Base-by-base conservation (phyloP, 108 stramenopile species). In the Pinguiococcus pyrenoidosus region DNA sequence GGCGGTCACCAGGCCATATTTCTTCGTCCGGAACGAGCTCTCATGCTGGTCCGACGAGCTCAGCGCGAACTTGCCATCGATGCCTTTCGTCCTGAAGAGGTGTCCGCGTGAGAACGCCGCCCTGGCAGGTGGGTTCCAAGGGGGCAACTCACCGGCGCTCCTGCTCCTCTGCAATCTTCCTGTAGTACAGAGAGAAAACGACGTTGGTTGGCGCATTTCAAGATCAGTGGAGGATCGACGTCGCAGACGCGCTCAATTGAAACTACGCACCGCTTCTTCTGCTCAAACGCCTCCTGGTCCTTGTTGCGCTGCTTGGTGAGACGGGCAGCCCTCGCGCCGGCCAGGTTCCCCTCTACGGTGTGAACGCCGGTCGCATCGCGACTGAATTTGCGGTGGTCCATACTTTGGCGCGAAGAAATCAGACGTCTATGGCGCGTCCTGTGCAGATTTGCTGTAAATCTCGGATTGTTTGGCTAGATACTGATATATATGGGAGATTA, bases 271-370 rank as follows among this genome's bases (percentile, higher is more conserved):
- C 57, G 36, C 38, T 57, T 59, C 14, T 63, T 56, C 34, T 17
- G 54, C 56, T 68, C 65, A 21, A 58, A 71, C 43, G 62, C 64
- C 25, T n/a, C 29, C 30, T 62, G 69, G 13, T 67, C 57, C 26
- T 66, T 28, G 44, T 63, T 61, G 0, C 69, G 46, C 29, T 71
- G 40, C 29, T 66, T 51, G 0, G 69, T 66, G 5, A 71, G 42
- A 12, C 44, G 9, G 9, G 69, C 69, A 0, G 69, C 69, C 7
- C 64, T 14, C 12, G 32, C 36, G 0, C 69, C 69, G 1, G 69
- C 61, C 13, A 68, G 30, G 23, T 64, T 67, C 3, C 69, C 69
- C 50, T 71, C 69, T 1, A 60, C 64, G 25, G 69, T 71, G 49
- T 71, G 59, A 29, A 71, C 37, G 32, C 69, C 69, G 9, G 69